phyloP scores from a whole-genome alignment of 2,329 filamentous ascomycete genomes.

The Aspergillus phoenicis region DNA sequence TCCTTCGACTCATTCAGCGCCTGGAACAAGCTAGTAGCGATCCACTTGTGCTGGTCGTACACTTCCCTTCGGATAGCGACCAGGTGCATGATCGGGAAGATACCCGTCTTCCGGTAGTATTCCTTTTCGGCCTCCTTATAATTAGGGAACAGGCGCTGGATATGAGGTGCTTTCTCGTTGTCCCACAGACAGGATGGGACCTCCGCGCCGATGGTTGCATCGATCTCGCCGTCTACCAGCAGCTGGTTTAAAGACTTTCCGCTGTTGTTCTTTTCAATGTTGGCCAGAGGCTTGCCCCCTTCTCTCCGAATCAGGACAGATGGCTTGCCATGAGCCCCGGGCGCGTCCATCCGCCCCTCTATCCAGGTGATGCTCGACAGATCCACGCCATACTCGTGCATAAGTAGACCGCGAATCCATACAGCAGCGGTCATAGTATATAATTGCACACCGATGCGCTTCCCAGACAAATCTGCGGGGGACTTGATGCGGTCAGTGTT shows the following conservation, averaged over 20 bases:
- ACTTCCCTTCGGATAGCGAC: background rate
- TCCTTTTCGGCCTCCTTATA: constrained; percentile 1
- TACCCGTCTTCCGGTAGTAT: background rate
- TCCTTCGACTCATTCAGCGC: constrained; percentile 1
- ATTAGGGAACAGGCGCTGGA: background rate
- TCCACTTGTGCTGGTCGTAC: background rate
- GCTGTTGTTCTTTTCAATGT: background rate
- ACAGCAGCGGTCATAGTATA: background rate
- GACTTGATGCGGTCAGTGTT: background rate
- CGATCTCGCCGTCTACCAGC: background rate
- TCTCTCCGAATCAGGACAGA: background rate
- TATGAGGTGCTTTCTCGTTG: background rate
- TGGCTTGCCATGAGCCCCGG: background rate
- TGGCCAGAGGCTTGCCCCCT: background rate
- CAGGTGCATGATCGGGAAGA: background rate
- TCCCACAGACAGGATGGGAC: background rate
- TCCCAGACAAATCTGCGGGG: background rate
- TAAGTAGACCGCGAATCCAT: background rate
- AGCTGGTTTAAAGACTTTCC: background rate
- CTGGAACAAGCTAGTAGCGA: background rate
- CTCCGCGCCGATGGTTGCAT: background rate
- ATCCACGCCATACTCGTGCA: background rate
- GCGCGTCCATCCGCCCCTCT: background rate
- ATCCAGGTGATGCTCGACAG: constrained; percentile 2
- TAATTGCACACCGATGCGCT: background rate